Conservation (phyloP, 345 rosid genomes). For the Hypericum perforatum region DNA sequence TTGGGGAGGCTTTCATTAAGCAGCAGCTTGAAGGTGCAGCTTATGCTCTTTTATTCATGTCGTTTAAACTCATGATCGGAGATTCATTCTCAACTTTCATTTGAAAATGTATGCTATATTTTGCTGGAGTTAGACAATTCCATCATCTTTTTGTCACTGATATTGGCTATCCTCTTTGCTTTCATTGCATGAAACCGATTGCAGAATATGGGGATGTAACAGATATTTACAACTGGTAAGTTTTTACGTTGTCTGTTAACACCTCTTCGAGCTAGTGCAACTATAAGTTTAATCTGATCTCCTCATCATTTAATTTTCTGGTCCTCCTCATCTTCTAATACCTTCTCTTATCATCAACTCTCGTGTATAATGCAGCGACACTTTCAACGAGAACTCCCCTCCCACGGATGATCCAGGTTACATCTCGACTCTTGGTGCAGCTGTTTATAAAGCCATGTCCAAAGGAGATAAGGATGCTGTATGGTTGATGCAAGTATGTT, state of each 20-base stretch:
- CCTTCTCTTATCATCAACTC: conserved; percentile 7
- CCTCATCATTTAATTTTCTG: background rate
- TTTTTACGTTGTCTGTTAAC: background rate
- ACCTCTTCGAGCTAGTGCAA: too few relatives aligned
- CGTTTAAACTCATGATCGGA: too few relatives aligned
- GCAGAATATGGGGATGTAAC: conserved; percentile 97
- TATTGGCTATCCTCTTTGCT: background rate
- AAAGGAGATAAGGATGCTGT: conserved; percentile 78
- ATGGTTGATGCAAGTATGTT: conserved; percentile 94
- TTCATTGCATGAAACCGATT: conserved; percentile 13
- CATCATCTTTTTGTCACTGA: conserved; percentile 3
- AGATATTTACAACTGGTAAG: conserved; percentile 88
- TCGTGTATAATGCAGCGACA: conserved; percentile 49
- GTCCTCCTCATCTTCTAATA: conserved; percentile 3
- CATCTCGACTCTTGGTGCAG: conserved; percentile 76
- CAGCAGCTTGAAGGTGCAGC: conserved; percentile 58
- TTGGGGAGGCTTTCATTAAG: conserved; percentile 77
- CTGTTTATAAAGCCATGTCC: conserved; percentile 87
- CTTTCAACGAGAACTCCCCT: conserved; percentile 88
- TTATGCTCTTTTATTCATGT: background rate
- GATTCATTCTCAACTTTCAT: background rate
- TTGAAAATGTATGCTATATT: background rate
- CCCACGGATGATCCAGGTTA: conserved; percentile 72
- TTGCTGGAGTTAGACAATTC: too few relatives aligned
- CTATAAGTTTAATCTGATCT: too few relatives aligned